Conservation (phyloP, 2,329 filamentous ascomycete species). For the Cytospora leucostoma region DNA sequence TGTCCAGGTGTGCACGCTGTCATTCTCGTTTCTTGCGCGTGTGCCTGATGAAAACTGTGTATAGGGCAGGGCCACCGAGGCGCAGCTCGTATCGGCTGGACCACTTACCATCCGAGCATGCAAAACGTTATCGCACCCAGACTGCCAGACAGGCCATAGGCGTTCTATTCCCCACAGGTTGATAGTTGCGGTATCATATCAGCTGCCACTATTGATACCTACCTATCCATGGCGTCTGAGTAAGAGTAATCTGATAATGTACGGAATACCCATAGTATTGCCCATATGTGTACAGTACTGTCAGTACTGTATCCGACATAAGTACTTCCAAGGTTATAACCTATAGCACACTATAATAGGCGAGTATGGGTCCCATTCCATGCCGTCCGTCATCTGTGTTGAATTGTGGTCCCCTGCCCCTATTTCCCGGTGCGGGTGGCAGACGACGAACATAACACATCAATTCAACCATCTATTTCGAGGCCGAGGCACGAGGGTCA, state of each 20-base stretch:
- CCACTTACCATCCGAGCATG: constrained; percentile 10
- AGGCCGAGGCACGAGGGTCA: constrained; percentile 10
- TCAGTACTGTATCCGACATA: neutral
- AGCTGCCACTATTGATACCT: too few relatives aligned
- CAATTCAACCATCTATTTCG: constrained; percentile 13
- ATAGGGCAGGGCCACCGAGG: constrained; percentile 13
- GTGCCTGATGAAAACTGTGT: neutral
- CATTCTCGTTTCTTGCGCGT: too few relatives aligned
- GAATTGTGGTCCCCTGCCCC: constrained; percentile 14
- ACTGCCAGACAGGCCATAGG: too few relatives aligned
- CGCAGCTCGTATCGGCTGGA: constrained; percentile 20
- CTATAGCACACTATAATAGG: neutral
- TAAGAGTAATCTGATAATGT: too few relatives aligned
- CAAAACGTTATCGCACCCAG: constrained; percentile 13
- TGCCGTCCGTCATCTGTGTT: constrained; percentile 16
- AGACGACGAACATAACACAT: constrained; percentile 9
- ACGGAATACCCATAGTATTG: neutral
- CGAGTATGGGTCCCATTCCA: neutral
- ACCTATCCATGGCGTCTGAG: too few relatives aligned
- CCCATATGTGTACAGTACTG: neutral
- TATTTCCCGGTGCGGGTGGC: constrained; percentile 22
- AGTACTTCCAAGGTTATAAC: too few relatives aligned
- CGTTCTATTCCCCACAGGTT: constrained; percentile 18
- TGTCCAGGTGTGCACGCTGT: too few relatives aligned
- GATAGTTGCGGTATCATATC: neutral